Percentiles rank a stretch among this genome's conserved stretches.
These are phyloP conservation scores for Chytriomyces confervae DNA, from an alignment of 192 early-diverging fungal species.

Conservation along the genomic window DNA sequence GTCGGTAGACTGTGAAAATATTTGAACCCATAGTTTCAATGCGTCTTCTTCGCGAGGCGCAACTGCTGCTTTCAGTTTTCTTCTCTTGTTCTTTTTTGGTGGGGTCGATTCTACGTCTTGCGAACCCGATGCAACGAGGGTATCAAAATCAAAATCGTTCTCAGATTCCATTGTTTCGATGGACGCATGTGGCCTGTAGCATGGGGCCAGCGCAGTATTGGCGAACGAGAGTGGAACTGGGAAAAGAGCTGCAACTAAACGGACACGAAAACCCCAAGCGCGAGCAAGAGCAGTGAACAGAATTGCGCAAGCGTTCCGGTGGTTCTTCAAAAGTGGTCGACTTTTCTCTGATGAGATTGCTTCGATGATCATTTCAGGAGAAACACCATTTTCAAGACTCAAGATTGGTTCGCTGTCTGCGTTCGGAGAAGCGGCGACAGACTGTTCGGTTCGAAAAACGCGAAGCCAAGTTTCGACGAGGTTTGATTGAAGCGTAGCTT, in stretches of 20 bases:
- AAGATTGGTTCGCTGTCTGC: not conserved
- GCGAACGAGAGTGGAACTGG: conserved; percentile 67
- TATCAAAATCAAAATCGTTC: not conserved
- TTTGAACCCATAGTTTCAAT: conserved; percentile 45
- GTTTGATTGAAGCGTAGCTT: not conserved
- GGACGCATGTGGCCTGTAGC: conserved; percentile 9
- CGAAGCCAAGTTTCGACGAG: not conserved
- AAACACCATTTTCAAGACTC: not conserved
- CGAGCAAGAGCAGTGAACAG: conserved; percentile 58
- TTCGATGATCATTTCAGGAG: not conserved
- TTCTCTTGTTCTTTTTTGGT: not conserved
- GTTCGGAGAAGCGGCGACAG: conserved; percentile 5
- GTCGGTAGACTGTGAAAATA: conserved; percentile 18
- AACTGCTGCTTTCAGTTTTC: not conserved
- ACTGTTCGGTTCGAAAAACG: not conserved
- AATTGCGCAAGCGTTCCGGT: conserved; percentile 50
- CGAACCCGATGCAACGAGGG: conserved; percentile 2
- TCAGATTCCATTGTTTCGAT: not conserved
- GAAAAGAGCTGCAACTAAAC: conserved; percentile 71
- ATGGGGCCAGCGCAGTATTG: conserved; percentile 14
- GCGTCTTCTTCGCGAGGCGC: conserved; percentile 42
- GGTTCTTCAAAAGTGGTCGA: not conserved
- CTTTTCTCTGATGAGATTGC: not conserved
- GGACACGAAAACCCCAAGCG: conserved; percentile 56
- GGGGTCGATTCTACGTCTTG: not conserved